Conservation (phyloP, 345 rosid species). For the Carallia pectinifolia region DNA sequence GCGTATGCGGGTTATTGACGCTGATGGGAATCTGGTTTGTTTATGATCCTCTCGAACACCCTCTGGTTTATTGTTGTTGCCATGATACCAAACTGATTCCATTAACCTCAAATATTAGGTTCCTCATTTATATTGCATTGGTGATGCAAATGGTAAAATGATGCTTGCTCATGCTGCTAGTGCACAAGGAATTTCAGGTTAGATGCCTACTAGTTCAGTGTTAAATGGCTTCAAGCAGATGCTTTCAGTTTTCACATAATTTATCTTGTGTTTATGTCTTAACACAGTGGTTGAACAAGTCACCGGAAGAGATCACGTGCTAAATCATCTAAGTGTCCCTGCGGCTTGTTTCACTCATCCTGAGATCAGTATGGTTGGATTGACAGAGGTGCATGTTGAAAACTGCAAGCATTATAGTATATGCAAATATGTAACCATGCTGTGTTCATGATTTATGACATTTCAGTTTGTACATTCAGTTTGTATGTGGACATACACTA, state of each 20-base stretch:
- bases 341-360: conserved; percentile 99
- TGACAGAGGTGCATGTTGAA: conserved; percentile 70
- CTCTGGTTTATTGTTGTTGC: conserved; percentile 2
- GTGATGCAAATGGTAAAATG: conserved; percentile 98
- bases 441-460: not conserved
- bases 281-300: conserved; percentile 90
- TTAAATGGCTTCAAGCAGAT: conserved; percentile 1
- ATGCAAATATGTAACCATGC: not conserved
- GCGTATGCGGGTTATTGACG: conserved; percentile 82
- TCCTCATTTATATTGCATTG: conserved; percentile 85
- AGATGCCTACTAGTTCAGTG: not conserved
- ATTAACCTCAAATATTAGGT: conserved; percentile 42
- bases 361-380: conserved; percentile 98
- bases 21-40: conserved; percentile 71
- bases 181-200: conserved; percentile 99
- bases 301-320: conserved; percentile 85
- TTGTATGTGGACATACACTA: too few relatives aligned
- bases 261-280: conserved; percentile 17
- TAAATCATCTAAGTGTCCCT: conserved; percentile 90
- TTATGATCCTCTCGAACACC: conserved; percentile 1
- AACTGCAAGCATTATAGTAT: not conserved
- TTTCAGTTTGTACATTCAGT: not conserved
- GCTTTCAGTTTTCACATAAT: not conserved
- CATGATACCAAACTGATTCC: conserved; percentile 15
- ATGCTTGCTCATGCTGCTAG: conserved; percentile 99